Conservation (phyloP, 2,329 filamentous ascomycete genomes). For the Sclerotinia borealis region DNA sequence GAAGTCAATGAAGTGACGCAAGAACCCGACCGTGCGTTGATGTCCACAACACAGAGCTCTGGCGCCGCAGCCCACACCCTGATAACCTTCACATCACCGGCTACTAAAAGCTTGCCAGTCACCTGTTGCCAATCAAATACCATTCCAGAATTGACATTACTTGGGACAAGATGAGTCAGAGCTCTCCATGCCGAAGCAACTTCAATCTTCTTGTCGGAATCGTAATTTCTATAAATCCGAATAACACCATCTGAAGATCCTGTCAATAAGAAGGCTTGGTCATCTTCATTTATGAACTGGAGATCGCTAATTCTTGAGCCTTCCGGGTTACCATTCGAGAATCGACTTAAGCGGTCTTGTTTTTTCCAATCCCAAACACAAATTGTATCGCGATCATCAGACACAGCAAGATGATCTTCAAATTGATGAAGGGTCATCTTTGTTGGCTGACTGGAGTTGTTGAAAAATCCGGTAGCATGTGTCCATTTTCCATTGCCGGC, state of each 20-base stretch:
- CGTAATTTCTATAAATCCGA: slow-evolving; percentile 89
- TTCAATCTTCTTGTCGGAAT: slow-evolving; percentile 68
- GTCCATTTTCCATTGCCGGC: slow-evolving; percentile 86
- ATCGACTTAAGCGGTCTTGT: slow-evolving; percentile 68
- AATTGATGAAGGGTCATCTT: slow-evolving; percentile 98
- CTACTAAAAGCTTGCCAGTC: slow-evolving; percentile 89
- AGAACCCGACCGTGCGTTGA: slow-evolving; percentile 86
- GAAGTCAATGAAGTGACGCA: slow-evolving; percentile 95
- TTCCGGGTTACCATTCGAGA: slow-evolving; percentile 89
- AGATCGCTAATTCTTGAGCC: slow-evolving; percentile 92
- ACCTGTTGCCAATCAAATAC: slow-evolving; percentile 99
- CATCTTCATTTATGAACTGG: slow-evolving; percentile 97
- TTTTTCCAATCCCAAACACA: slow-evolving; percentile 91
- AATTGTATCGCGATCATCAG: slow-evolving; percentile 87
- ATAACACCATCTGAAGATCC: slow-evolving; percentile 93
- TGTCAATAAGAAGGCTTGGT: slow-evolving; percentile 89
- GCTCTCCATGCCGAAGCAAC: slow-evolving; percentile 89
- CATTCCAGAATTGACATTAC: slow-evolving; percentile 88
- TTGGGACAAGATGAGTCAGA: slow-evolving; percentile 86
- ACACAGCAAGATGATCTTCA: slow-evolving; percentile 89
- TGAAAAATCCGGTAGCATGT: slow-evolving; percentile 72
- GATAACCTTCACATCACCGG: slow-evolving; percentile 92
- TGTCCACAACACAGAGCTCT: slow-evolving; percentile 89
- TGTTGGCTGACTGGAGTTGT: slow-evolving; percentile 81
- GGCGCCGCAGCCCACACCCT: slow-evolving; percentile 93